Percentiles rank a stretch among this genome's conserved stretches.
These are phyloP conservation scores for Claviceps maximensis DNA, from an alignment of 2,329 filamentous ascomycete genomes.

Conservation along the genomic window DNA sequence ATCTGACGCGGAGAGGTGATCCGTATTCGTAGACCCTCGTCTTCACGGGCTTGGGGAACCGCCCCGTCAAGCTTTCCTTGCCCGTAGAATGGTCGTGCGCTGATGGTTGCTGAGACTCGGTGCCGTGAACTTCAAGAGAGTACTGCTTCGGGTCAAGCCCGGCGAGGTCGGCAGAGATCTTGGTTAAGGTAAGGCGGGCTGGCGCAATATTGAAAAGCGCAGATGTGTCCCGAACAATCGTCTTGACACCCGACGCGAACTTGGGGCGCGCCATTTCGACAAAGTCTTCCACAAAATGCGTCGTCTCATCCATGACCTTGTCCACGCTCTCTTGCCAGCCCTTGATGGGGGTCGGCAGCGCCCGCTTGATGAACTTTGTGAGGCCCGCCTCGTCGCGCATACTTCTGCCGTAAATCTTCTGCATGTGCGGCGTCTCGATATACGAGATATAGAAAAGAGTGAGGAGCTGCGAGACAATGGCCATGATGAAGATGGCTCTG, in stretches of 20 bases:
- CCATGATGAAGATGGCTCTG: conserved; percentile 71
- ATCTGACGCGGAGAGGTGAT: conserved; percentile 75
- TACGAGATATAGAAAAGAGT: conserved; percentile 82
- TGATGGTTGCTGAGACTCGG: conserved; percentile 34
- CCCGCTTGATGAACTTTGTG: conserved; percentile 79
- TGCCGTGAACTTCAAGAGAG: conserved; percentile 59
- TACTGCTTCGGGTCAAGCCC: conserved; percentile 73
- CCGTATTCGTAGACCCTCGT: conserved; percentile 80
- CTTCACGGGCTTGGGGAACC: conserved; percentile 56
- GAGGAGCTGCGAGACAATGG: conserved; percentile 71
- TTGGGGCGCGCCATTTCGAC: conserved; percentile 76
- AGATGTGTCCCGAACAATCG: conserved; percentile 76
- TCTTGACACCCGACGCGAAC: conserved; percentile 72
- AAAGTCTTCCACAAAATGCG: conserved; percentile 83
- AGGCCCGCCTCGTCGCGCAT: conserved; percentile 80
- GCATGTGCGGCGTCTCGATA: conserved; percentile 94
- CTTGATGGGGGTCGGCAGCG: conserved; percentile 70
- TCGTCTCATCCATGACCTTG: conserved; percentile 71
- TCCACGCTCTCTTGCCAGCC: conserved; percentile 80
- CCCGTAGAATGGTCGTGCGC: conserved; percentile 50
- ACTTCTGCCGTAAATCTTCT: conserved; percentile 83
- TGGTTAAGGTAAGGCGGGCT: conserved; percentile 69
- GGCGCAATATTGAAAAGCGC: conserved; percentile 84
- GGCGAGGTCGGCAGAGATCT: conserved; percentile 65
- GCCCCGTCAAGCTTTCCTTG: conserved; percentile 59